Percentiles rank a stretch among this genome's conserved stretches.
phyloP scores from a whole-genome alignment of 805 yeast species.

The Yamadazyma sp. region DNA sequence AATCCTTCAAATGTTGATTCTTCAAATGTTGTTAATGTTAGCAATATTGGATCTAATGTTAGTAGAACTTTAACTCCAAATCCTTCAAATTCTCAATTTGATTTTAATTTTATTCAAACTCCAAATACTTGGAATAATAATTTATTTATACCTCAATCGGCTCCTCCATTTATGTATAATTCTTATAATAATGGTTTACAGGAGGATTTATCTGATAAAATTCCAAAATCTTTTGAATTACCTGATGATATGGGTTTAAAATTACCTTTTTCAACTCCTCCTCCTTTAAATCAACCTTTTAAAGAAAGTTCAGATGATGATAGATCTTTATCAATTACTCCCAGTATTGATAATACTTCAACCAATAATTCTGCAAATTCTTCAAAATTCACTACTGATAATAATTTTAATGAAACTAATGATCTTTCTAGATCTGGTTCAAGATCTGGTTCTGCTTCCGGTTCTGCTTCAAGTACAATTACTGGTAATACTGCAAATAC shows the following conservation, averaged over 20 bases:
- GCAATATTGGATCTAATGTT: background rate
- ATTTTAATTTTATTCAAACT: slow-evolving; percentile 10
- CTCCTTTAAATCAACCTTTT: slow-evolving; percentile 13
- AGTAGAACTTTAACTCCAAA: slow-evolving; percentile 13
- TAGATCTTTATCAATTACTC: slow-evolving; percentile 2
- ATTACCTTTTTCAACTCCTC: slow-evolving; percentile 24
- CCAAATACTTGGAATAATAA: slow-evolving; percentile 30
- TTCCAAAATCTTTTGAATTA: slow-evolving; percentile 18
- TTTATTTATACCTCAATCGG: slow-evolving; percentile 30
- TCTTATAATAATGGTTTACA: background rate
- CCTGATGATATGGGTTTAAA: slow-evolving; percentile 15
- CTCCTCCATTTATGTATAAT: slow-evolving; percentile 29
- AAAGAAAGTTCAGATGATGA: too few species aligned
- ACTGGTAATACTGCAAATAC: background rate
- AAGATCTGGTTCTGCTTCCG: slow-evolving; percentile 2
- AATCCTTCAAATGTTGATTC: too few species aligned
- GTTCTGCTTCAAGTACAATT: background rate
- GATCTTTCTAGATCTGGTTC: background rate
- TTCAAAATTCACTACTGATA: slow-evolving; percentile 1
- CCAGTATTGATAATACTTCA: too few species aligned
- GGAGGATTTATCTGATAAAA: slow-evolving; percentile 7
- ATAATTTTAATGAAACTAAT: background rate
- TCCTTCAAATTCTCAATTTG: slow-evolving; percentile 20
- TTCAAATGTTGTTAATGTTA: background rate
- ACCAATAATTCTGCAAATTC: too few species aligned